Evolutionary conservation across 495 filamentous ascomycete species (phyloP).

Genomic region (Daldinia childiae): DNA sequence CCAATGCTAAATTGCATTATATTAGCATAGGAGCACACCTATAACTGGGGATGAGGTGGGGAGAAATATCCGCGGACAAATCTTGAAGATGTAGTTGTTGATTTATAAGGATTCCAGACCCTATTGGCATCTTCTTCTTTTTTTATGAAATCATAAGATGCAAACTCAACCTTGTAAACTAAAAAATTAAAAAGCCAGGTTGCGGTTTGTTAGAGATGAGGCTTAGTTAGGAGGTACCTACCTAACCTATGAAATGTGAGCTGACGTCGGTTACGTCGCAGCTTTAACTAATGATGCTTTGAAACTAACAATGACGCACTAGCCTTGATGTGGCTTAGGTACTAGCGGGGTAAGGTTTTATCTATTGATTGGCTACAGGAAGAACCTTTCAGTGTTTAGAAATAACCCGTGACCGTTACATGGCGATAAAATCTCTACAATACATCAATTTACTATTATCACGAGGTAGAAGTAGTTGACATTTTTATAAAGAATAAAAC

Average conservation of each 20-base stretch:
- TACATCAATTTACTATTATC: too few relatives aligned
- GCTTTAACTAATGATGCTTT: constrained; percentile 19
- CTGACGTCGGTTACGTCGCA: constrained; percentile 37
- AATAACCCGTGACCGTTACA: too few relatives aligned
- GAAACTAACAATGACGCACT: constrained; percentile 9
- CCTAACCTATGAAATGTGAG: neutral
- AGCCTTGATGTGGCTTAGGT: constrained; percentile 5
- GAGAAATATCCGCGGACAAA: neutral
- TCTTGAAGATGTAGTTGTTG: neutral
- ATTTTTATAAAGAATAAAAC: too few relatives aligned
- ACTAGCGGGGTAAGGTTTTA: neutral
- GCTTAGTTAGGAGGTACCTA: too few relatives aligned
- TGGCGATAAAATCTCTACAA: too few relatives aligned
- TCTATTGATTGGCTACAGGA: neutral
- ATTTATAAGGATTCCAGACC: constrained; percentile 13
- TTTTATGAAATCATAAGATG: neutral
- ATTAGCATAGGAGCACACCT: neutral
- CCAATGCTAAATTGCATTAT: neutral
- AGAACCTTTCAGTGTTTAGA: neutral
- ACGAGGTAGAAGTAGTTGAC: too few relatives aligned
- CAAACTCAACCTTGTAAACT: neutral
- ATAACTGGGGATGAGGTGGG: too few relatives aligned
- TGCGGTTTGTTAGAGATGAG: neutral
- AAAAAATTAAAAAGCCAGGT: constrained; percentile 14
- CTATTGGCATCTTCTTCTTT: constrained; percentile 13